Base-by-base conservation (phyloP, 306 rosid species). In the Canavalia gladiata region DNA sequence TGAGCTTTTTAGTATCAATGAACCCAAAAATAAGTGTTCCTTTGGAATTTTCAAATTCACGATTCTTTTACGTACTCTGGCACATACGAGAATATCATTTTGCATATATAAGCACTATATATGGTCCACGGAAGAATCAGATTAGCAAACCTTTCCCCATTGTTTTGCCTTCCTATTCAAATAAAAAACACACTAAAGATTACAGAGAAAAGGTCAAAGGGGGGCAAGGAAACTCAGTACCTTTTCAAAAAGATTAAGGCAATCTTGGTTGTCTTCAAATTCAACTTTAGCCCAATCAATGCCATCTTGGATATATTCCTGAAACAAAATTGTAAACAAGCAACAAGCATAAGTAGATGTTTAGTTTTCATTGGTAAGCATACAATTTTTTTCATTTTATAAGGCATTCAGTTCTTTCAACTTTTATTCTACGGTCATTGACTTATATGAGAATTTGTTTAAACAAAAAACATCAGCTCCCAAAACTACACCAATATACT, bases 201-300 rank as follows among this genome's bases (percentile, higher is more conserved):
- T 37, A 50, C 50, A 35, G 9, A 37, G 43, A 62, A 54, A 39
- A 34, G 62, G n/a, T 66, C 50, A 39, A 39, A 67, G 54, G 46
- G 59, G 68, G 65, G 46, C 30, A 64, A 34, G 43, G 62, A 45
- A 70, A 81, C 50, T 67, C 29, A 6, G 58, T 82, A 96, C 99
- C 98, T 96, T 93, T 83, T 96, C 99, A 80, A 96, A 96, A 78
- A 96, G 97, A 83, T 95, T 71, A 51, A 96, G 99, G 86, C 99
- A 96, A 68, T 92, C 94, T 86, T 96, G 98, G 88, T 96, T 96
- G 85, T 96, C 99, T 80, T 96, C 99, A 88, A 96, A 96, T 68
- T 93, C 99, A 86, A 96, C 97, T 90, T 89, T 96, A 74, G 94
- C 83, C 99, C 99, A 96, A 85, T 96, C 99, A 76, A 96, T 96